Conservation (phyloP, 2,329 filamentous ascomycete species). For the Aspergillus fischeri region DNA sequence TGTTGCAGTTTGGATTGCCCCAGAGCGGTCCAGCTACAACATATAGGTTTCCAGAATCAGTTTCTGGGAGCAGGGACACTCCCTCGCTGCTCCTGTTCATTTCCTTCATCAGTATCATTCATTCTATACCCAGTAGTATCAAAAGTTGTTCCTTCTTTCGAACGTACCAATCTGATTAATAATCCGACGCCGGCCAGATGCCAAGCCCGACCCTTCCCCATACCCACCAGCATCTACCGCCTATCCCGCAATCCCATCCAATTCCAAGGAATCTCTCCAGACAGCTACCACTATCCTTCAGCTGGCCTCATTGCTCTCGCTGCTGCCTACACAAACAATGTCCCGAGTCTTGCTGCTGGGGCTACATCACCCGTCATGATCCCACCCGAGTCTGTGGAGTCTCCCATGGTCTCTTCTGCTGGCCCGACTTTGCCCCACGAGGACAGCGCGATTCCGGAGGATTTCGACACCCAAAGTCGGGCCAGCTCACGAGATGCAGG, state of each 20-base stretch:
- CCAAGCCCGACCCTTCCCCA: constrained; percentile 33
- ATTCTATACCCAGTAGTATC: background rate
- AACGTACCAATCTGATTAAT: constrained; percentile 7
- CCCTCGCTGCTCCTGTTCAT: background rate
- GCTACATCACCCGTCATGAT: constrained; percentile 39
- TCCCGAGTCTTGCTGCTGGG: constrained; percentile 27
- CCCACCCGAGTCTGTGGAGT: constrained; percentile 31
- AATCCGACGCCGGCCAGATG: constrained; percentile 14
- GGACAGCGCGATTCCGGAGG: constrained; percentile 24
- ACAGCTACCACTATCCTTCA: constrained; percentile 2
- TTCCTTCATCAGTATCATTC: background rate
- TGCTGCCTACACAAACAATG: constrained; percentile 28
- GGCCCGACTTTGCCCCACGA: constrained; percentile 23
- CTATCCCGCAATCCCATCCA: constrained; percentile 10
- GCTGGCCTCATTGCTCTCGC: constrained; percentile 2
- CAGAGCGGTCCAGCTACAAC: background rate
- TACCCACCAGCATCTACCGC: constrained; percentile 15
- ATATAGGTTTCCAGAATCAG: background rate
- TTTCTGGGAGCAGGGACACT: background rate
- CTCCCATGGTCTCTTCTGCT: constrained; percentile 25
- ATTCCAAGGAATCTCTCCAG: constrained; percentile 6
- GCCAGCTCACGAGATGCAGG: constrained; percentile 34
- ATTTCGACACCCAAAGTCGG: constrained; percentile 33
- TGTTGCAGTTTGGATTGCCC: constrained; percentile 4
- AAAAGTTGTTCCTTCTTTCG: background rate